Evolutionary conservation across 495 filamentous ascomycete species (phyloP), one percentile per base, ranked within the genome.

Genomic region (Neurospora hispaniola): DNA sequence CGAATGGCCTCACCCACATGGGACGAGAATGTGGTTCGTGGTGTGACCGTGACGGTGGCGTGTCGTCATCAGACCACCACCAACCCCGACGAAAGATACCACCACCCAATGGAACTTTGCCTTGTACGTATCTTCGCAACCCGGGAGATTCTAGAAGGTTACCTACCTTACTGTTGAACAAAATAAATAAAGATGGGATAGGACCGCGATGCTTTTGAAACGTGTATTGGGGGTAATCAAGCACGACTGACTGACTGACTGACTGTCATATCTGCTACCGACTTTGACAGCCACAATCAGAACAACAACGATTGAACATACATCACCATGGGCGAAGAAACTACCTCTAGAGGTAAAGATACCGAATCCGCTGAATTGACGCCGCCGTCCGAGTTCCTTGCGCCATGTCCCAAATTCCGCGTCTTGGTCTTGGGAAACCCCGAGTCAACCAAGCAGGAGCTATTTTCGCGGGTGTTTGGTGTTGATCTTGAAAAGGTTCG

Each of bases 391-490:
- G 73, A 77, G 23, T 76, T 78, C 41, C 48, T 80, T 27, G 71
- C 71, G 9, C 71, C 76, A n/a, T 79, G 78, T 20, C 76, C 78
- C 20, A 76, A 72, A 27, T 79, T 80, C 38, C 72, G 78, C 2
- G 71, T 80, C n/a, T 42, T 79, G 59, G 77, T 80, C 4, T 70
- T 80, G 1, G 77, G 78, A 27, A 80, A 75, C 46, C 77, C 76
- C 2, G 78, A 80, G 23, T 74, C 77, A 20, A 79, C 78, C 20
- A 80, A 80, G 70, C 77, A 78, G 66, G 76, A 79, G 35, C 70
- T 80, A 2, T 76, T 80, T 70, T 74, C 77, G 39, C 74, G 71
- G 31, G 54, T 79, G 0, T 80, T 80, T 54, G 77, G 78, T 14
- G 74, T 79, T 23, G 76, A 79, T 20, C 77, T 79, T 7, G 75